Conservation (phyloP, 495 filamentous ascomycete genomes). For the Tuber magnatum region DNA sequence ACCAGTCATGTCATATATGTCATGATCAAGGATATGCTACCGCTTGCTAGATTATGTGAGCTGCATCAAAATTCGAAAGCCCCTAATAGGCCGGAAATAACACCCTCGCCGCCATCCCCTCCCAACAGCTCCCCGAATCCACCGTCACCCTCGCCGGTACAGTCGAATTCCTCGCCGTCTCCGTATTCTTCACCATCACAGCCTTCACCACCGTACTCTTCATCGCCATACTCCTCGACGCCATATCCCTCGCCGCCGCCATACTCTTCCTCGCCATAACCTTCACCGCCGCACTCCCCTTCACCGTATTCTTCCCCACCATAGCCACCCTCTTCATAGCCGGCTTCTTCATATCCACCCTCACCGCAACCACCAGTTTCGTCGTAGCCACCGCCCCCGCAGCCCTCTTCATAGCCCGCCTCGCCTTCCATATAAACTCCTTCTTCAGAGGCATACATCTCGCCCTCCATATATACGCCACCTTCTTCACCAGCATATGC, state of each 20-base stretch:
- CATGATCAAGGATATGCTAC: background rate
- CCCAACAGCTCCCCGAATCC: background rate
- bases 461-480: constrained; percentile 6
- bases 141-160: constrained; percentile 12
- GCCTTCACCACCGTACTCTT: constrained; percentile 8
- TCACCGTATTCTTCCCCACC: constrained; percentile 10
- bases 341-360: constrained; percentile 7
- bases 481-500: constrained; percentile 5
- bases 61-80: background rate
- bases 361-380: constrained; percentile 1
- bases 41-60: background rate
- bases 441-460: background rate
- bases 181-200: constrained; percentile 6
- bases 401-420: constrained; percentile 1
- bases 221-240: constrained; percentile 12
- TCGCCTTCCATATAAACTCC: background rate
- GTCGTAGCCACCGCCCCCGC: background rate
- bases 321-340: constrained; percentile 16
- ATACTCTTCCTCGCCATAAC: constrained; percentile 14
- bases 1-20: background rate
- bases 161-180: constrained; percentile 6
- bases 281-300: background rate
- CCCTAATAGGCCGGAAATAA: background rate
- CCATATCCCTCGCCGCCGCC: constrained; percentile 3
- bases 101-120: background rate